phyloP scores from a whole-genome alignment of 148 eudicot genomes.

The Salicornia ramosissima region DNA sequence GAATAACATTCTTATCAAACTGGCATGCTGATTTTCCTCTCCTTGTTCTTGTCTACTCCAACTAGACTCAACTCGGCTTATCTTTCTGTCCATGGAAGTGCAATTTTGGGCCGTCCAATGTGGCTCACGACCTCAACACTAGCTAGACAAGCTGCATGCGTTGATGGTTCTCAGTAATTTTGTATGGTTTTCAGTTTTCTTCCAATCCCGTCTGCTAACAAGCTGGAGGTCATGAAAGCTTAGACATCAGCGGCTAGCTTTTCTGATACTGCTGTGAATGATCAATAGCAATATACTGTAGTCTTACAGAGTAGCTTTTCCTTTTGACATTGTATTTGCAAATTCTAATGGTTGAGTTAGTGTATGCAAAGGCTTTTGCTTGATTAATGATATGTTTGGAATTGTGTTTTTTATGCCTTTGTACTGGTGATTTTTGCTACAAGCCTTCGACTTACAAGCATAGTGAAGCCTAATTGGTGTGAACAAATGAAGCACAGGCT shows the following conservation, averaged over 20 bases:
- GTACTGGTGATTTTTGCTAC: not conserved
- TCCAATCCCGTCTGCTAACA: not conserved
- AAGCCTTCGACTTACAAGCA: too few species aligned
- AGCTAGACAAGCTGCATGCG: slow-evolving; percentile 38
- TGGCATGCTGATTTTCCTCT: not conserved
- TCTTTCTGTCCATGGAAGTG: slow-evolving; percentile 74
- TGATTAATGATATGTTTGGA: not conserved
- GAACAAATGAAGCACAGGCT: too few species aligned
- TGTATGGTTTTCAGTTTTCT: not conserved
- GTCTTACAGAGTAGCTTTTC: not conserved
- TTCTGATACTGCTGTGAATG: not conserved
- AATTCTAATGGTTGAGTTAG: not conserved
- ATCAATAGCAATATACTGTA: not conserved
- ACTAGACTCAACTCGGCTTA: slow-evolving; percentile 75
- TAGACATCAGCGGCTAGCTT: not conserved
- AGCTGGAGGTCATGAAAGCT: slow-evolving; percentile 13
- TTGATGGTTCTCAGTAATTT: slow-evolving; percentile 18
- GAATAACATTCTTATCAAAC: not conserved
- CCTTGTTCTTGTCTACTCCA: not conserved
- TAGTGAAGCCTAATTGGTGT: too few species aligned
- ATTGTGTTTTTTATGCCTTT: too few species aligned
- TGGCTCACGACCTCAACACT: slow-evolving; percentile 78
- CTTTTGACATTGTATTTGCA: not conserved
- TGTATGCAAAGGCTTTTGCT: not conserved
- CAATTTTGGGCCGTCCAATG: slow-evolving; percentile 82